Base-by-base conservation (phyloP, 306 rosid genomes). In the Astragalus glycyphyllos region DNA sequence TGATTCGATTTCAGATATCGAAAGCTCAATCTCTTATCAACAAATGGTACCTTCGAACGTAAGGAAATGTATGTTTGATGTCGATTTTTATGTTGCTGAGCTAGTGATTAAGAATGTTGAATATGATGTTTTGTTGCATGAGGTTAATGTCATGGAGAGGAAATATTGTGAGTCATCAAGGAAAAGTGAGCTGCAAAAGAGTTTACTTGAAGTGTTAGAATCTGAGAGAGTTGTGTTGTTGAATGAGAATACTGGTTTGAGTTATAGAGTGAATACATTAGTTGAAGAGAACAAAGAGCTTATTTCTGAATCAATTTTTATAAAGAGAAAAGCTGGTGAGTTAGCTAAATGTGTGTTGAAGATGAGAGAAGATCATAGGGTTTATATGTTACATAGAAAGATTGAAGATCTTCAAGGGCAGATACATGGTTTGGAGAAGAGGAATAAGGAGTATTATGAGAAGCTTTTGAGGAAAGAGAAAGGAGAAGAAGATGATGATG, bases 181-280 rank as follows among this genome's bases (percentile, higher is more conserved):
- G 79, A 94, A 94, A 79, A 86, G 81, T 2, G 96, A 84, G 79
- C 70, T 95, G 0, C 99, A 95, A 42, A 87, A 84, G 86, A 86
- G 96, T 53, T 71, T 95, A 69, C 96, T 95, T 34, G 99, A 95
- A 80, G 96, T 95, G 35, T 67, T 95, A 83, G 99, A 95, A 69
- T 91, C 97, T 1, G 99, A 95, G 80, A 86, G 99, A 83, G 82
- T 91, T 20, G 86, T 95, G 7, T 41, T 95, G 23, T 69, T 91
- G 79, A 83, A 88, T 72, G 99, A 95, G 87, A 95, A 91, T 58
- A 92, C 96, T 9, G 77, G 88, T 31, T 62, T 90, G 84, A 84
- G 86, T 15, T 86, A 80, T 34, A 82, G 84, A 35, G 86, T 89
- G 41, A 85, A 73, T 15, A 77, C 86, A 15, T 57, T 91, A 61